Conservation (phyloP, 1,284 basidiomycete genomes). For the Flammula alnicola region DNA sequence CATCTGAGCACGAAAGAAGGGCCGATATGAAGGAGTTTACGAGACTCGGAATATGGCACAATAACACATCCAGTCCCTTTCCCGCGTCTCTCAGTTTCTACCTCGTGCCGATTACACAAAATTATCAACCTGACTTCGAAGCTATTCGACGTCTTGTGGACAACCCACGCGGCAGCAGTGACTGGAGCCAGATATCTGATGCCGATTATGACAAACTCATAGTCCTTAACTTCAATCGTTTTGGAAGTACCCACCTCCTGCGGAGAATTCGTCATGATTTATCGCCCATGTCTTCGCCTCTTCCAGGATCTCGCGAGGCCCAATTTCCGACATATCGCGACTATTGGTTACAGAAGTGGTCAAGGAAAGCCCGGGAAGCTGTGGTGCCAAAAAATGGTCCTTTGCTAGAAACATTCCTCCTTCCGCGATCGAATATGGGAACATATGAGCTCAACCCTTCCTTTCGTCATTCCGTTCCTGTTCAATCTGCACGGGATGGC, state of each 20-base stretch:
- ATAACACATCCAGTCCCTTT: conserved; percentile 62
- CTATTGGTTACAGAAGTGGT: conserved; percentile 61
- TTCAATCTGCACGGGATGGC: conserved; percentile 25
- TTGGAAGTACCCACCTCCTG: conserved; percentile 60
- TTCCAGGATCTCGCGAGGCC: conserved; percentile 51
- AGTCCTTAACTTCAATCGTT: conserved; percentile 57
- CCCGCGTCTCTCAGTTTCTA: conserved; percentile 56
- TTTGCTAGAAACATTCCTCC: conserved; percentile 54
- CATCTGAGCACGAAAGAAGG: conserved; percentile 49
- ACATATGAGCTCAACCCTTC: conserved; percentile 45
- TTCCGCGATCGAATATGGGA: conserved; percentile 48
- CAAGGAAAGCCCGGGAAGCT: conserved; percentile 45
- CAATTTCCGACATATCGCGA: conserved; percentile 58
- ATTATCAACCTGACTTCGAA: conserved; percentile 56
- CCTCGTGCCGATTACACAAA: conserved; percentile 60
- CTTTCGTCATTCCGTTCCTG: conserved; percentile 22
- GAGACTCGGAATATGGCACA: conserved; percentile 62
- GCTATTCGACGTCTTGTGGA: conserved; percentile 53
- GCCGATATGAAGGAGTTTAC: conserved; percentile 66
- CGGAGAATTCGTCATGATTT: conserved; percentile 64
- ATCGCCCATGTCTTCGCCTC: conserved; percentile 60
- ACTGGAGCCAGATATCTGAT: conserved; percentile 59
- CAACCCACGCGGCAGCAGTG: conserved; percentile 51
- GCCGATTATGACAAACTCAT: conserved; percentile 51
- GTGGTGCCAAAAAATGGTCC: conserved; percentile 58